These are phyloP conservation scores for Rhizopus arrhizus DNA, from an alignment of 371 early-diverging fungal species.

Conservation along the genomic window DNA sequence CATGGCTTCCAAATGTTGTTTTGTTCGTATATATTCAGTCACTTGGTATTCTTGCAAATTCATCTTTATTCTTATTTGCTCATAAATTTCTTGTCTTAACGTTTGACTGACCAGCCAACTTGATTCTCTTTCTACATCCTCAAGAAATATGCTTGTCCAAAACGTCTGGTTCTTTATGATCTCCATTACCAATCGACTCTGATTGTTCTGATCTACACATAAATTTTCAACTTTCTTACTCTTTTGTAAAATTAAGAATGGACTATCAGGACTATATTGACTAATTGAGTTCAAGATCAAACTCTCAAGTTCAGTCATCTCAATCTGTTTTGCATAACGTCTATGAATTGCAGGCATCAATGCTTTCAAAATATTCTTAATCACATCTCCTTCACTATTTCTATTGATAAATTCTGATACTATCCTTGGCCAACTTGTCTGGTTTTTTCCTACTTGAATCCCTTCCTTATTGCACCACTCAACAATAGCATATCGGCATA, in stretches of 20 bases:
- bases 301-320: conserved; percentile 26
- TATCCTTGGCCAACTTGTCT: conserved; percentile 34
- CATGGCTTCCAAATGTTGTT: conserved; percentile 33
- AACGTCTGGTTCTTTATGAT: conserved; percentile 44
- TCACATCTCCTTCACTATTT: conserved; percentile 12
- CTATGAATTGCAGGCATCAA: conserved; percentile 26
- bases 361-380: conserved; percentile 13
- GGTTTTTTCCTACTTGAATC: conserved; percentile 19
- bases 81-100: conserved; percentile 53
- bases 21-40: conserved; percentile 40
- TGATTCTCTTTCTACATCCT: conserved; percentile 51
- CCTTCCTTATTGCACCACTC: conserved; percentile 38
- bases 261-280: conserved; percentile 34
- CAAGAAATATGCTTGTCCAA: conserved; percentile 59
- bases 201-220: not conserved
- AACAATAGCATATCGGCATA: conserved; percentile 39
- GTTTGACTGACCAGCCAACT: conserved; percentile 52
- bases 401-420: conserved; percentile 33
- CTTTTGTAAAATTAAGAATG: not conserved
- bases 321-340: not conserved
- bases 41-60: conserved; percentile 23
- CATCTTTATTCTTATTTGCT: not conserved
- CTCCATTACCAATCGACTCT: conserved; percentile 51
- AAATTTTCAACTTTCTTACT: too few relatives aligned
- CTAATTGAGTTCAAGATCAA: conserved; percentile 27